Percentiles rank a stretch among this genome's conserved stretches.
Conservation (phyloP, 441 rosid genomes). For the Gossypium laxum region DNA sequence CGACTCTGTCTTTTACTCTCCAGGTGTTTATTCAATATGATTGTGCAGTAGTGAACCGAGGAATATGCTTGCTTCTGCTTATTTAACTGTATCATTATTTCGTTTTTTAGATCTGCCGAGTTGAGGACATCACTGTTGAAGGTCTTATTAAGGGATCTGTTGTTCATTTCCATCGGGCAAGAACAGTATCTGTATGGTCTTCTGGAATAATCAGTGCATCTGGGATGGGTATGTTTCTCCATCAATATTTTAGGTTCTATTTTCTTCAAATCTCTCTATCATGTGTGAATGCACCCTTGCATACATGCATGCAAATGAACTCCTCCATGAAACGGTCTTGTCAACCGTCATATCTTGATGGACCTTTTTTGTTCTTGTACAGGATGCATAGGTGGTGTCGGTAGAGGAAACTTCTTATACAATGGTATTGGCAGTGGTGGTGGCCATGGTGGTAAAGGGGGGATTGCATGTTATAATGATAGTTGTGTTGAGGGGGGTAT, state of each 20-base stretch:
- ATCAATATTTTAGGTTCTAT: not conserved
- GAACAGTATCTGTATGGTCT: constrained; percentile 59
- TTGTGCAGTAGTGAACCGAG: constrained; percentile 17
- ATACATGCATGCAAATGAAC: no score
- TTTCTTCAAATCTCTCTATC: no score
- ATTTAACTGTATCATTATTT: constrained; percentile 20
- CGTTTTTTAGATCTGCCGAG: constrained; percentile 74
- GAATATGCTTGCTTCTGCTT: constrained; percentile 17
- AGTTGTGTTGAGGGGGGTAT: constrained; percentile 63
- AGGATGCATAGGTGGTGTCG: constrained; percentile 96
- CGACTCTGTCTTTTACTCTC: constrained; percentile 88
- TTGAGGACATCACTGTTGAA: constrained; percentile 82
- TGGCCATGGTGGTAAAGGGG: constrained; percentile 98
- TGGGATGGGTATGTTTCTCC: constrained; percentile 67
- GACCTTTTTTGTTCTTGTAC: constrained; percentile 21
- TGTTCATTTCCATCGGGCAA: constrained; percentile 90
- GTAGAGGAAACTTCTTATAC: constrained; percentile 59
- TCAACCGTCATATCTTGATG: constrained; percentile 9
- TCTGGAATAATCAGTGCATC: constrained; percentile 82
- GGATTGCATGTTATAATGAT: constrained; percentile 55
- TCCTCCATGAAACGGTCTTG: no score
- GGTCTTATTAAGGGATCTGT: constrained; percentile 90
- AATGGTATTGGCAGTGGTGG: constrained; percentile 87
- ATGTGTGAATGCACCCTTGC: no score
- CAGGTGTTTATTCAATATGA: constrained; percentile 50